Conservation (phyloP, 192 early-diverging fungal species). For the Backusella tarrabulga region DNA sequence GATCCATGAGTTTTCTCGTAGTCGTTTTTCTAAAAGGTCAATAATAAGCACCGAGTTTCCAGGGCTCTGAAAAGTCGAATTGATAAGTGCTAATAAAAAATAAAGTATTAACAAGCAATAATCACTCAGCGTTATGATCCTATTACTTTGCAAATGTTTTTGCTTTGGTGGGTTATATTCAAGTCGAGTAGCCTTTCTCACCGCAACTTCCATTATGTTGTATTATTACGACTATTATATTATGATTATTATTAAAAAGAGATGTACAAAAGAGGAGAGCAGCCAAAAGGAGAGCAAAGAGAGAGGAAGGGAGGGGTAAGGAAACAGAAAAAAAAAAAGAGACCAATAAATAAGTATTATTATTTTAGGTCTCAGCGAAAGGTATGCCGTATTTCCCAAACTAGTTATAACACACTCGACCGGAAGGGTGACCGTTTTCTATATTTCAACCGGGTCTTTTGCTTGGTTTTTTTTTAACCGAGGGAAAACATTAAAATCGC, state of each 20-base stretch:
- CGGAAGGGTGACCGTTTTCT: background rate
- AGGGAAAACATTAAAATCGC: background rate
- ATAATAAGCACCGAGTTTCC: conserved; percentile 50
- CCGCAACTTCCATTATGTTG: conserved; percentile 51
- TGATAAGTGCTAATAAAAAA: conserved; percentile 19
- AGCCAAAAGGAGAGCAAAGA: background rate
- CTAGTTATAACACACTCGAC: background rate
- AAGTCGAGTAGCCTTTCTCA: conserved; percentile 79
- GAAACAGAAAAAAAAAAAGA: background rate
- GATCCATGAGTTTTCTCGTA: conserved; percentile 65
- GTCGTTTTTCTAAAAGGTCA: conserved; percentile 33
- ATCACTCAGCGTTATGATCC: background rate
- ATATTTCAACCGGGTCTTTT: background rate
- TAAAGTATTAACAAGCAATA: background rate
- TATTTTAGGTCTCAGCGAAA: conserved; percentile 5
- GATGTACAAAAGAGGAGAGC: background rate
- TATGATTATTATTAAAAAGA: background rate
- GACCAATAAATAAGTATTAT: background rate
- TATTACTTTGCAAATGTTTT: conserved; percentile 82
- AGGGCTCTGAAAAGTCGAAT: conserved; percentile 28
- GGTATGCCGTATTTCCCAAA: background rate
- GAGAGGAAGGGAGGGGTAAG: background rate
- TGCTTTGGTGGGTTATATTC: conserved; percentile 95
- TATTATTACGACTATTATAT: background rate
- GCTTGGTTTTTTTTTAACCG: background rate